phyloP scores from a whole-genome alignment of 1,284 basidiomycete genomes.

The Cutaneotrichosporon cyanovorans region DNA sequence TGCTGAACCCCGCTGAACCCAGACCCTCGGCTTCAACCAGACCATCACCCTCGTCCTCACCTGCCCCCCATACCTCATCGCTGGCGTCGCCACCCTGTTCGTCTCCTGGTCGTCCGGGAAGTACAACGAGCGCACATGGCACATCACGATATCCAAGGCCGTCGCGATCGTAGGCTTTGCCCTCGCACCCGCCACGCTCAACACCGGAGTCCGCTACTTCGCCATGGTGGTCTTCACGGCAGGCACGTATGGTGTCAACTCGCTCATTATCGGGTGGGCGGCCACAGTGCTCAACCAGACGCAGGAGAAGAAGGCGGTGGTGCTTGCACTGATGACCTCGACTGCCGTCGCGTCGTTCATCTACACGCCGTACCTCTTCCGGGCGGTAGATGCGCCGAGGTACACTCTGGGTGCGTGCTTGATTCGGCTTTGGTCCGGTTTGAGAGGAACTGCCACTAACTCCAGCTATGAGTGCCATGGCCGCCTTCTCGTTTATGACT shows the following conservation, averaged over 20 bases:
- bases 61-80: conserved; percentile 38
- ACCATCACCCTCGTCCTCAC: conserved; percentile 42
- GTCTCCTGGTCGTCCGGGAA: conserved; percentile 25
- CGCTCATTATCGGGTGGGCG: conserved; percentile 31
- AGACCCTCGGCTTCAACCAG: conserved; percentile 32
- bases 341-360: conserved; percentile 24
- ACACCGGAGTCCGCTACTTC: conserved; percentile 28
- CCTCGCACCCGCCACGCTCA: conserved; percentile 26
- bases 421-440: not conserved
- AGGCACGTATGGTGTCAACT: conserved; percentile 31
- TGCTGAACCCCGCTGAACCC: conserved; percentile 6
- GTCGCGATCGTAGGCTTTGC: conserved; percentile 30
- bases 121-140: conserved; percentile 24
- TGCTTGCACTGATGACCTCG: conserved; percentile 24
- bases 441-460: not conserved
- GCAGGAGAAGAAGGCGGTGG: conserved; percentile 30
- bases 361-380: conserved; percentile 31
- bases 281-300: conserved; percentile 29
- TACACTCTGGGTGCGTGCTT: conserved; percentile 13
- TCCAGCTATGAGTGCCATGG: conserved; percentile 17
- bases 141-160: conserved; percentile 24
- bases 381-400: conserved; percentile 16
- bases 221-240: conserved; percentile 26
- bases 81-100: conserved; percentile 20
- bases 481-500: conserved; percentile 17